Percentiles rank a stretch among this genome's conserved stretches.
phyloP scores from a whole-genome alignment of 805 yeast genomes.

The Monosporozyma solicola region DNA sequence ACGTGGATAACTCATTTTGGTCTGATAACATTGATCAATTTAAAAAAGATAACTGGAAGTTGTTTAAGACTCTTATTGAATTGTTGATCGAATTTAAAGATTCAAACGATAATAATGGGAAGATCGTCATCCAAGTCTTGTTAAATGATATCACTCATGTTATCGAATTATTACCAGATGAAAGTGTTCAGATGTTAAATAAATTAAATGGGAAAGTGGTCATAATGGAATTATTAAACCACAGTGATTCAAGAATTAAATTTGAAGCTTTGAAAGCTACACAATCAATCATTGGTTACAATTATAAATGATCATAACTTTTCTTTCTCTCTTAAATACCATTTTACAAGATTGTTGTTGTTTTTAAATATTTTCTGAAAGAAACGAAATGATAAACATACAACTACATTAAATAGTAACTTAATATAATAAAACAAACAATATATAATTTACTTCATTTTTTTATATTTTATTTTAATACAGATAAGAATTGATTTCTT shows the following conservation, averaged over 20 bases:
- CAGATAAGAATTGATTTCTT: not conserved
- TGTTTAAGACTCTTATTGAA: constrained; percentile 52
- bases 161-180: constrained; percentile 49
- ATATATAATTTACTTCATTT: not conserved
- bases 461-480: not conserved
- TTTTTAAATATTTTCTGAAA: not conserved
- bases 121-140: constrained; percentile 46
- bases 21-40: constrained; percentile 67
- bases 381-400: not conserved
- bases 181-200: constrained; percentile 44
- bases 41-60: constrained; percentile 67
- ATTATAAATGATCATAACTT: constrained; percentile 30
- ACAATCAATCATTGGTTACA: constrained; percentile 84
- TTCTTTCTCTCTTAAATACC: too few species aligned
- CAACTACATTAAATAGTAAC: not conserved
- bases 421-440: not conserved
- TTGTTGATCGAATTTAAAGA: constrained; percentile 35
- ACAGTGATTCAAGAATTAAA: constrained; percentile 77
- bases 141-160: constrained; percentile 60
- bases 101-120: constrained; percentile 29
- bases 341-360: not conserved
- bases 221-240: constrained; percentile 77
- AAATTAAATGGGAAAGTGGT: constrained; percentile 59
- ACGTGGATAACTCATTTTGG: constrained; percentile 84
- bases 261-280: constrained; percentile 93